Conservation (phyloP, 2,329 filamentous ascomycete genomes). For the Aureobasidium sp. region DNA sequence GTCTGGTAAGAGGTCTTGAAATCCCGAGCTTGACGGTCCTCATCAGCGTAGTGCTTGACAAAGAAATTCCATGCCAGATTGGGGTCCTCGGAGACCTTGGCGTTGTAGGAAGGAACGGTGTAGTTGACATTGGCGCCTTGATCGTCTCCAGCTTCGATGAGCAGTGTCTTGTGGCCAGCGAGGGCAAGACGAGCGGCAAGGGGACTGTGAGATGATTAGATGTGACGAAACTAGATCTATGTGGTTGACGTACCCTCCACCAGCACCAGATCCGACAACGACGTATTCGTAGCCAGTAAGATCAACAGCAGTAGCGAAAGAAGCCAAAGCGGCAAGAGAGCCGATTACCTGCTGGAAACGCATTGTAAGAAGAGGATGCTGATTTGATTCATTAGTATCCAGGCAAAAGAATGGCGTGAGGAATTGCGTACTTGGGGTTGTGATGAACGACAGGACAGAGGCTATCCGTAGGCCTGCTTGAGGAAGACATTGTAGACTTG, state of each 20-base stretch:
- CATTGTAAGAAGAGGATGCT: constrained; percentile 15
- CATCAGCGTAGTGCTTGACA: constrained; percentile 53
- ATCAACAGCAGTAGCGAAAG: constrained; percentile 16
- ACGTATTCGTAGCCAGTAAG: constrained; percentile 50
- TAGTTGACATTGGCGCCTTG: constrained; percentile 46
- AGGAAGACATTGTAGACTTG: constrained; percentile 12
- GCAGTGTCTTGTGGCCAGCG: constrained; percentile 51
- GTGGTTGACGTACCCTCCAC: neutral
- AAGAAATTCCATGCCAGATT: constrained; percentile 57
- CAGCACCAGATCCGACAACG: constrained; percentile 54
- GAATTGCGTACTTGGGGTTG: constrained; percentile 8
- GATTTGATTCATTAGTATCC: constrained; percentile 7
- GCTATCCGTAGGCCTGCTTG: constrained; percentile 16
- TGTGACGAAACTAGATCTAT: neutral
- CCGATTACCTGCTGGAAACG: constrained; percentile 17
- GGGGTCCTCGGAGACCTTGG: constrained; percentile 49
- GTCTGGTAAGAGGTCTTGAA: constrained; percentile 54
- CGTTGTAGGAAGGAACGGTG: constrained; percentile 49
- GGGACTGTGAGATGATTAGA: constrained; percentile 27
- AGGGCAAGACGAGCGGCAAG: constrained; percentile 53
- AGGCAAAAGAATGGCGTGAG: constrained; percentile 8
- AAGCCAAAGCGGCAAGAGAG: constrained; percentile 16
- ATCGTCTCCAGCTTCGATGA: constrained; percentile 56
- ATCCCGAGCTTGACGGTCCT: constrained; percentile 47
- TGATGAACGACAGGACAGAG: constrained; percentile 17